Evolutionary conservation across 768 basidiomycete genomes (phyloP).

Genomic region (Basidioascus undulatus): DNA sequence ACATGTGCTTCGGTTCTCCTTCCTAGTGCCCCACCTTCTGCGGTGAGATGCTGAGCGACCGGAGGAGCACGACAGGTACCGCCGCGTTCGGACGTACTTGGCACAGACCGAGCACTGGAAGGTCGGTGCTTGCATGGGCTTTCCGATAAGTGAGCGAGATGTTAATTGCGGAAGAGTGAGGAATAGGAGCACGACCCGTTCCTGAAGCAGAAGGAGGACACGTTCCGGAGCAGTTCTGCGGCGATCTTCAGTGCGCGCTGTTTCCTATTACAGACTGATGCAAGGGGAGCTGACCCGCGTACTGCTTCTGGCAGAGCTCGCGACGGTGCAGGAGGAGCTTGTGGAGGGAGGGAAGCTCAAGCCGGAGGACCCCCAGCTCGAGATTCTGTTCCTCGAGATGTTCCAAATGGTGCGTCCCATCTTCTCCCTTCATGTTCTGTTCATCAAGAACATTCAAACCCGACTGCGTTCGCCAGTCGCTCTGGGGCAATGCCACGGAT

Average conservation of each 20-base stretch:
- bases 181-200: conserved; percentile 75
- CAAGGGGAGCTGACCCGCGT: not conserved
- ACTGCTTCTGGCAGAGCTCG: conserved; percentile 34
- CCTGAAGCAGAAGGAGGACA: conserved; percentile 45
- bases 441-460: no score
- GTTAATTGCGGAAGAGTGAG: no score
- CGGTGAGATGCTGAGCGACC: not conserved
- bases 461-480: no score
- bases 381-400: conserved; percentile 55
- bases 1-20: conserved; percentile 7
- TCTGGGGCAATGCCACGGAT: conserved; percentile 91
- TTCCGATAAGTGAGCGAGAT: no score
- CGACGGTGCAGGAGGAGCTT: conserved; percentile 25
- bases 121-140: no score
- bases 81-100: conserved; percentile 43
- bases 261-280: not conserved
- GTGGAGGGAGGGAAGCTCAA: conserved; percentile 8
- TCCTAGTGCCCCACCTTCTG: not conserved
- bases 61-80: not conserved
- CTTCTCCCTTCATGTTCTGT: no score
- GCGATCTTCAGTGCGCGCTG: conserved; percentile 47
- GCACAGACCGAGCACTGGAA: conserved; percentile 43
- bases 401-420: conserved; percentile 77
- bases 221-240: conserved; percentile 50
- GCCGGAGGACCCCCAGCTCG: conserved; percentile 30